phyloP scores from a whole-genome alignment of 2,329 filamentous ascomycete species.

The Fonsecaea pugnacius region DNA sequence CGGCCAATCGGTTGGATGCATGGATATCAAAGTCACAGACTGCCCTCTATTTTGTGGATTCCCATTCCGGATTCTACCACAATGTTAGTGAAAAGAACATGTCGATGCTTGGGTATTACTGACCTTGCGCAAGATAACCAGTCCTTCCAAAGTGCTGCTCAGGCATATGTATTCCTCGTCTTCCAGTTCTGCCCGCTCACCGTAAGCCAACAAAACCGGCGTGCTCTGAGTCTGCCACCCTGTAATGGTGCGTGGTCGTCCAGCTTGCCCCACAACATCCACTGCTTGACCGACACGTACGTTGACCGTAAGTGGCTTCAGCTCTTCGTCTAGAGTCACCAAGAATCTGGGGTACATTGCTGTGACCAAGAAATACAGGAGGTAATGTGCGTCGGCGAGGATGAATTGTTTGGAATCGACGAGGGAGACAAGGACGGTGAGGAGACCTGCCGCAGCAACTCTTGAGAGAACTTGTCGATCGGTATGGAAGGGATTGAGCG shows the following conservation, averaged over 20 bases:
- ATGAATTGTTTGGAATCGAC: slow-evolving; percentile 92
- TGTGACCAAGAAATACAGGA: slow-evolving; percentile 95
- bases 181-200: slow-evolving; percentile 93
- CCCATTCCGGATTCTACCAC: slow-evolving; percentile 53
- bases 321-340: slow-evolving; percentile 90
- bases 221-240: slow-evolving; percentile 99
- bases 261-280: slow-evolving; percentile 95
- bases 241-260: slow-evolving; percentile 97
- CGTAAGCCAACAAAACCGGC: slow-evolving; percentile 91
- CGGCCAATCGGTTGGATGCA: background rate
- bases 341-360: slow-evolving; percentile 97
- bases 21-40: background rate
- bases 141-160: slow-evolving; percentile 86
- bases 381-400: slow-evolving; percentile 77
- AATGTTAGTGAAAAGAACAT: slow-evolving; percentile 37
- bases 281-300: slow-evolving; percentile 97
- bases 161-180: slow-evolving; percentile 96
- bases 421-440: slow-evolving; percentile 88
- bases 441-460: slow-evolving; percentile 84
- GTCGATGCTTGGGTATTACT: slow-evolving; percentile 40
- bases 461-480: slow-evolving; percentile 93
- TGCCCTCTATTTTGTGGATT: slow-evolving; percentile 43
- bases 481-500: slow-evolving; percentile 98
- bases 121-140: slow-evolving; percentile 97
- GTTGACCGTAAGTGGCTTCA: slow-evolving; percentile 92